Evolutionary conservation across 2,329 filamentous ascomycete genomes (phyloP).

Genomic region (Camptophora hylomeconis): DNA sequence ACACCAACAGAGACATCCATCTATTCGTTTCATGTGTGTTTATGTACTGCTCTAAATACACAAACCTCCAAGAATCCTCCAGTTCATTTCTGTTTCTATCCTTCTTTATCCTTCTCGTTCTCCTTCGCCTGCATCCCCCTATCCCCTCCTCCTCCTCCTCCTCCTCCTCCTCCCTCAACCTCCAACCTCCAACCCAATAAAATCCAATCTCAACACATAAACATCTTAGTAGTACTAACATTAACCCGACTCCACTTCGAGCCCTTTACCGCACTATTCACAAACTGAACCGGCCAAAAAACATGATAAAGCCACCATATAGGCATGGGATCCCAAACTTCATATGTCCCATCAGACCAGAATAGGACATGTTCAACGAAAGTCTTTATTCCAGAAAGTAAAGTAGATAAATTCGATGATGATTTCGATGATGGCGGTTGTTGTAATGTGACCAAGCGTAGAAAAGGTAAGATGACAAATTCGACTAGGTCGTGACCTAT

Average conservation of each 20-base stretch:
- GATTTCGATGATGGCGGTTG: slow-evolving; percentile 5
- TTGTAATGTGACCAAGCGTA: slow-evolving; percentile 23
- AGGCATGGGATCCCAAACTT: slow-evolving; percentile 36
- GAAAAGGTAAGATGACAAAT: slow-evolving; percentile 36
- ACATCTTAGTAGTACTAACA: slow-evolving; percentile 53
- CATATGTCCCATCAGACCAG: slow-evolving; percentile 39
- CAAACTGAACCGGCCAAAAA: slow-evolving; percentile 40
- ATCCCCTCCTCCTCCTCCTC: too few relatives aligned
- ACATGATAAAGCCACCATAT: slow-evolving; percentile 40
- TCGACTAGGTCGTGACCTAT: slow-evolving; percentile 51
- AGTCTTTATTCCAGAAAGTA: slow-evolving; percentile 10
- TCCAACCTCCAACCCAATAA: too few relatives aligned
- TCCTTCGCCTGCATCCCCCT: too few relatives aligned
- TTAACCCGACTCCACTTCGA: slow-evolving; percentile 52
- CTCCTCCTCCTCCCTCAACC: not conserved
- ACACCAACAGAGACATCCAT: too few relatives aligned
- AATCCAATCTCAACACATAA: slow-evolving; percentile 27
- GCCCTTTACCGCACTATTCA: slow-evolving; percentile 30
- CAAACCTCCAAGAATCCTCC: too few relatives aligned
- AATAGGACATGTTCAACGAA: slow-evolving; percentile 30
- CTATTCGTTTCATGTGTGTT: too few relatives aligned
- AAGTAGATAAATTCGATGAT: slow-evolving; percentile 1
- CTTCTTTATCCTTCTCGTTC: too few relatives aligned
- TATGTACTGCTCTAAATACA: too few relatives aligned
- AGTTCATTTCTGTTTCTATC: too few relatives aligned